phyloP scores from a whole-genome alignment of 2,329 filamentous ascomycete species.

The Pseudogymnoascus sp. region DNA sequence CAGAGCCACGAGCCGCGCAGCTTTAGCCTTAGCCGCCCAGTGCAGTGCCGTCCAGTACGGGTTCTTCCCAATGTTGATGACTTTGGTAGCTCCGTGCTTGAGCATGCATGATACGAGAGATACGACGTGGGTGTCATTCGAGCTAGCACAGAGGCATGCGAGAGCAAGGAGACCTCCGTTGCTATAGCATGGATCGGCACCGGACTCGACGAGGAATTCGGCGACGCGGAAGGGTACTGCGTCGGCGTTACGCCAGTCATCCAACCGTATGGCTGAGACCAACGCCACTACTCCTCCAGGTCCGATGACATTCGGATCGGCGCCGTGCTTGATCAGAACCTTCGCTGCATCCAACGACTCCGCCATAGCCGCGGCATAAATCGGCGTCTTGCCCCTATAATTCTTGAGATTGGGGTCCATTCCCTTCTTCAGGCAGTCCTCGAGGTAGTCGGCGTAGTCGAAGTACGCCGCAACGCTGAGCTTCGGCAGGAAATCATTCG shows the following conservation, averaged over 20 bases:
- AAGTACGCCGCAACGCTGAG: not conserved
- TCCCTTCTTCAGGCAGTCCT: not conserved
- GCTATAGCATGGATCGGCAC: not conserved
- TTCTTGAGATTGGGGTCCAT: not conserved
- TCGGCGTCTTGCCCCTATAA: not conserved
- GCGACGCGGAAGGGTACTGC: not conserved
- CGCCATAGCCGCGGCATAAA: not conserved
- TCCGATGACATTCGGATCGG: not conserved
- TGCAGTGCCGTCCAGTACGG: not conserved
- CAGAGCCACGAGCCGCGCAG: not conserved
- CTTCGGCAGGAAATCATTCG: not conserved
- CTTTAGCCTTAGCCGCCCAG: not conserved
- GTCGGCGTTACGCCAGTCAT: not conserved
- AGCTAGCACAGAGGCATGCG: not conserved
- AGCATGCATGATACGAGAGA: not conserved
- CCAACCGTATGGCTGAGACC: not conserved
- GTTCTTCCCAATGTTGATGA: not conserved
- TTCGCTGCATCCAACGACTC: not conserved
- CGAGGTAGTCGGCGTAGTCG: not conserved
- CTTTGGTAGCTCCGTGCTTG: not conserved
- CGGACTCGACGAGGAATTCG: not conserved
- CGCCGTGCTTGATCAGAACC: not conserved
- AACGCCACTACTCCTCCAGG: not conserved
- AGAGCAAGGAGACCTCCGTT: not conserved
- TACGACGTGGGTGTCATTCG: not conserved